Conservation (phyloP, 2,329 filamentous ascomycete species). For the Aspergillus sp. region DNA sequence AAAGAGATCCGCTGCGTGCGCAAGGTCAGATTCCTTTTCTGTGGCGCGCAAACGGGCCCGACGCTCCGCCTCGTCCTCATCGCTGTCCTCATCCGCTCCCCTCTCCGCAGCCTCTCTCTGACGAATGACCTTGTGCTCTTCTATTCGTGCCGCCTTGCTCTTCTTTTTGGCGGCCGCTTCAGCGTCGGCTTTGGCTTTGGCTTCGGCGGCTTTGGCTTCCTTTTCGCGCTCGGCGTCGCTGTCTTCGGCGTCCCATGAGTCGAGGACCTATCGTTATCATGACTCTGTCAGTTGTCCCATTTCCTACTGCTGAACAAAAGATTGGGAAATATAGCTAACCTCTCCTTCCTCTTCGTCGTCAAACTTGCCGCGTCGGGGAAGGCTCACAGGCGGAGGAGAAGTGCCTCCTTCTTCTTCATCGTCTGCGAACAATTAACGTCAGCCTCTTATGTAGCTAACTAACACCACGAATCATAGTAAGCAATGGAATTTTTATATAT, state of each 20-base stretch:
- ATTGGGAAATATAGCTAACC: constrained; percentile 43
- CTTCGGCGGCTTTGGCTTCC: constrained; percentile 74
- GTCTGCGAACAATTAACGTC: constrained; percentile 12
- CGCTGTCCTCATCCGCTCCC: constrained; percentile 51
- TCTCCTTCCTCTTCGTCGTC: constrained; percentile 88
- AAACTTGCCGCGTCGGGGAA: constrained; percentile 58
- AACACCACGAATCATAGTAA: too few species aligned
- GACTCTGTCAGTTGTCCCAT: not conserved
- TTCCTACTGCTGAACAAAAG: too few species aligned
- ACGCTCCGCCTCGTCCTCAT: constrained; percentile 62
- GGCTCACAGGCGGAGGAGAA: constrained; percentile 36
- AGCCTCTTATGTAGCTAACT: too few species aligned
- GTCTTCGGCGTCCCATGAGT: constrained; percentile 96
- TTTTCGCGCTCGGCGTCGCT: constrained; percentile 96
- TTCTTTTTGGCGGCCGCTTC: constrained; percentile 88
- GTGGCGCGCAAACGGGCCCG: constrained; percentile 66
- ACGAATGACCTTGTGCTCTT: constrained; percentile 63
- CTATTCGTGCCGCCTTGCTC: constrained; percentile 74
- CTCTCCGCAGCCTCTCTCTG: constrained; percentile 51
- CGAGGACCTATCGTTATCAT: constrained; percentile 59
- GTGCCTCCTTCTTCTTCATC: constrained; percentile 47
- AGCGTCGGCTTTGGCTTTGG: constrained; percentile 81
- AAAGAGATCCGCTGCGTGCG: constrained; percentile 74
- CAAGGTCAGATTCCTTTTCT: constrained; percentile 81
- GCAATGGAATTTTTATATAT: too few species aligned